phyloP scores from a whole-genome alignment of 2,329 filamentous ascomycete species.

The Ophiostoma perfectum region DNA sequence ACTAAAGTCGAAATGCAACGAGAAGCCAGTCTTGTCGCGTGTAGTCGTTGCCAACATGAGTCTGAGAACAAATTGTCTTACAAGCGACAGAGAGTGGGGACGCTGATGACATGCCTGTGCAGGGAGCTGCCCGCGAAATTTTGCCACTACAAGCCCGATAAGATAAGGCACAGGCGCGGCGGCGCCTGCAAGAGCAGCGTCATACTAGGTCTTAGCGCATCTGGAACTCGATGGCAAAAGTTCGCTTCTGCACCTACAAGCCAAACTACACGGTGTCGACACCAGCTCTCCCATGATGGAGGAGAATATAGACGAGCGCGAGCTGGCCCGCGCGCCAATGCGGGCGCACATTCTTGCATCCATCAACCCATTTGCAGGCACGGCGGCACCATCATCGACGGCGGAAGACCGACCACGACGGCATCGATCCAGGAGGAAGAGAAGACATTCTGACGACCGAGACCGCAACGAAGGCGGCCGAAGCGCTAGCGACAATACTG shows the following conservation, averaged over 20 bases:
- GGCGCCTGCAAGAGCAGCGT: not conserved
- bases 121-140: not conserved
- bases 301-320: conserved; percentile 22
- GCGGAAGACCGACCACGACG: conserved; percentile 15
- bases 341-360: conserved; percentile 48
- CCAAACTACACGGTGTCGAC: not conserved
- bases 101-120: not conserved
- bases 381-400: conserved; percentile 1
- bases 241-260: not conserved
- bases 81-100: conserved; percentile 7
- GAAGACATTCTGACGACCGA: not conserved
- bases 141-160: conserved; percentile 7
- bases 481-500: not conserved
- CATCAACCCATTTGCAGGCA: conserved; percentile 37
- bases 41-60: not conserved
- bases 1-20: not conserved
- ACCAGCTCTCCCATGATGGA: not conserved
- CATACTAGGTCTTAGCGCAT: not conserved
- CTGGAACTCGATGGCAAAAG: not conserved
- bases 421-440: conserved; percentile 7
- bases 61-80: conserved; percentile 7
- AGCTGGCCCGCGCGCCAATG: conserved; percentile 28
- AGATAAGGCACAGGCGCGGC: not conserved
- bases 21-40: not conserved
- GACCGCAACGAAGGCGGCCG: not conserved